Conservation (phyloP, 2,329 filamentous ascomycete species). For the Sclerotinia minor region DNA sequence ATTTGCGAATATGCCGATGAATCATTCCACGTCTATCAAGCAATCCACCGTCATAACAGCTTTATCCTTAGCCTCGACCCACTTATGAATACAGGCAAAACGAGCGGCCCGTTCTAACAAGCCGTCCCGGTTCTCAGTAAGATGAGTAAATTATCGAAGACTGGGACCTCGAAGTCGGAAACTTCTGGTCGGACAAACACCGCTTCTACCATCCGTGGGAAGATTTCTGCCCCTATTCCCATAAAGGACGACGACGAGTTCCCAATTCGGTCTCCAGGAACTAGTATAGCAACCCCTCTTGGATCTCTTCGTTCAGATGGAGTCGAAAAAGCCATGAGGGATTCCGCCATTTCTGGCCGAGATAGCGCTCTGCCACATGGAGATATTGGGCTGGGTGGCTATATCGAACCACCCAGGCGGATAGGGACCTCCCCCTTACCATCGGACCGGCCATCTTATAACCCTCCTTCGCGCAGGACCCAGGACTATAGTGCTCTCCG, state of each 20-base stretch:
- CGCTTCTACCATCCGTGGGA: slow-evolving; percentile 54
- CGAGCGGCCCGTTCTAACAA: neutral
- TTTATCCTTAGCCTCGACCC: slow-evolving; percentile 29
- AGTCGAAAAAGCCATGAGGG: slow-evolving; percentile 22
- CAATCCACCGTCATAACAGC: slow-evolving; percentile 17
- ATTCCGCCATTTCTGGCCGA: slow-evolving; percentile 20
- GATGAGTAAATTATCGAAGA: slow-evolving; percentile 38
- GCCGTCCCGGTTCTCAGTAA: slow-evolving; percentile 23
- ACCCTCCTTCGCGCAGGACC: slow-evolving; percentile 27
- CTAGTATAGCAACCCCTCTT: slow-evolving; percentile 43
- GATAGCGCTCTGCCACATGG: slow-evolving; percentile 28
- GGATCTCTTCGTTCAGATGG: slow-evolving; percentile 31
- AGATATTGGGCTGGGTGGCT: slow-evolving; percentile 22
- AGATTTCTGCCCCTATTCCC: slow-evolving; percentile 60
- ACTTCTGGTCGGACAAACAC: slow-evolving; percentile 40
- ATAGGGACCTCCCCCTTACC: slow-evolving; percentile 15
- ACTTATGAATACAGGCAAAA: slow-evolving; percentile 23
- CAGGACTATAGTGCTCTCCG: slow-evolving; percentile 4
- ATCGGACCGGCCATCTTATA: slow-evolving; percentile 29
- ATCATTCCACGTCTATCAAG: slow-evolving; percentile 12
- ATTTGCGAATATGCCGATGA: slow-evolving; percentile 28
- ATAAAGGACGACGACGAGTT: slow-evolving; percentile 58
- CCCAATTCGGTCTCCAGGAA: slow-evolving; percentile 50
- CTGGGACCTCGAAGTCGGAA: slow-evolving; percentile 34
- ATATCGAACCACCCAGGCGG: slow-evolving; percentile 17